Base-by-base conservation (phyloP, 2,329 filamentous ascomycete genomes). In the Aspergillus sp. region DNA sequence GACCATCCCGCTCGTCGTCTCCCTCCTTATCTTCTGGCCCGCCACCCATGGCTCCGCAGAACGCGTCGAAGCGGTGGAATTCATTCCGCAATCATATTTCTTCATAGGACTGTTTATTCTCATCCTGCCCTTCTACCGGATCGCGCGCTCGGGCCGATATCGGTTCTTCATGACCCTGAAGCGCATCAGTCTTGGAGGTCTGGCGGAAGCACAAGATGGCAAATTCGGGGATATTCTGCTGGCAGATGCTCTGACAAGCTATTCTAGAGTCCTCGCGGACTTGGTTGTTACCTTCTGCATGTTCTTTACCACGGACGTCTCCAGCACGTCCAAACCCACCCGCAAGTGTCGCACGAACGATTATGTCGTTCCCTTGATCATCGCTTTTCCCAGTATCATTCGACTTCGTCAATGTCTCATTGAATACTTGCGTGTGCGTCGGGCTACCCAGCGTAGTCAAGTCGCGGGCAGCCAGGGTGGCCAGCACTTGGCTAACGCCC, bases 151-250 rank as follows among this genome's bases (percentile, higher is more conserved):
- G 43, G 93, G 93, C 2, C 89, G 93, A 45, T 84, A 85, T 55
- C 87, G 92, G 1, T 90, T 97, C 47, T 84, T 96, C 50, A 78
- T 85, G 10, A 94, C 88, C 0, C 80, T 98, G 48, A 87, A 87
- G 62, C 89, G 95, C 59, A 87, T 98, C 62, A 87, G 86, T 68
- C 80, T 97, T 47, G 95, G 95, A 23, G 93, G 94, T 0, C 84
- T 99, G 23, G 94, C 95, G 13, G 89, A 94, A 76, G 82, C 91
- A 0, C 86, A 91, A 67, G 91, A 97, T 76, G 92, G 94, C 57
- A 97, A 96, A 73, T 98, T 98, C 70, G 94, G 92, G 58, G 95
- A 99, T 73, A 90, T 98, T 55, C 80, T 99, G 60, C 86, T 99
- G 17, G 93, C 95, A 36, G 95, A 99, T 83, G 94, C 92, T 58